Evolutionary conservation across 768 basidiomycete species (phyloP), one percentile per base, ranked within the genome.

Genomic region (Chlorophyllum brunneum): DNA sequence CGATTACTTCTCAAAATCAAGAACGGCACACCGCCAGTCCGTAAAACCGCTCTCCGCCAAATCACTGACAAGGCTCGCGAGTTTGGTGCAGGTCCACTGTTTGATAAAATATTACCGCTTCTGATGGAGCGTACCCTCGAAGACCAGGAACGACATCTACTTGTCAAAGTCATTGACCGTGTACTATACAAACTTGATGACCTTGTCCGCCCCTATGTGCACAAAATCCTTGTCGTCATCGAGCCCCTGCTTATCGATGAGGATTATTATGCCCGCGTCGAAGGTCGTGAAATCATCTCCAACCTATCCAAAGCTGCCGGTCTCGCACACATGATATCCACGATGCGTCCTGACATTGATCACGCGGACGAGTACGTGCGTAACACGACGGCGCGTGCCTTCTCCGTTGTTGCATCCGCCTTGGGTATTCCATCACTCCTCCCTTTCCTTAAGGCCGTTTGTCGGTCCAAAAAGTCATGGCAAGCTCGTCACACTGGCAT

Each of bases 261-360:
- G 67, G 97, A 98, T 66, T 92, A 92, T 69, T 93, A 92, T 60
- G 89, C 89, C 40, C 91, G 93, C 68, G 94, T 98, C 37, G 97
- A 98, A 73, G 97, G 97, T 58, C 92, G 95, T 29, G 97, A 99
- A 75, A 98, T 99, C 66, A 99, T 98, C 60, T 95, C 92, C 61
- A 99, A 98, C 68, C 75, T 98, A 36, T 95, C 97, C 24, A 99
- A 98, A 70, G 97, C 97, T 9, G 95, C 95, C 26, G 97, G 97
- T 70, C 86, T 99, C 22, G 95, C 97, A 2, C 97, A 99, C 72
- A 98, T 99, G 97, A 99, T 99, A 62, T 99, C 97, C 30, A 99
- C 95, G 16, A 98, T 99, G 95, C 88, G 95, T 60, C 95, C 97
- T 2, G 95, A 99, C 77, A 98, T 98, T 56, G 95, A 99, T 69